Conservation (phyloP, 192 early-diverging fungal species). For the Lobosporangium transversale region DNA sequence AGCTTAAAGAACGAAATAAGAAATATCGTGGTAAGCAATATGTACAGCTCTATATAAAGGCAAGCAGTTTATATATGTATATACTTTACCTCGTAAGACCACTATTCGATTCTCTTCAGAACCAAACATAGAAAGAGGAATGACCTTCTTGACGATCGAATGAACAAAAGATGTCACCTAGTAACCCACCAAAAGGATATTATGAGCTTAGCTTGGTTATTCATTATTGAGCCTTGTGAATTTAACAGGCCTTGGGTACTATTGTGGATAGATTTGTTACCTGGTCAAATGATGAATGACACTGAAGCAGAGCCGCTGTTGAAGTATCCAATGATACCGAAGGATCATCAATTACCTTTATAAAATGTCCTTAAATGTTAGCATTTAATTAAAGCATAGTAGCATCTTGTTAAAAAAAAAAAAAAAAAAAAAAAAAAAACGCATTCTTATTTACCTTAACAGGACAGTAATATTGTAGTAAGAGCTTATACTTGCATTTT, state of each 20-base stretch:
- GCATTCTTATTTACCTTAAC: conserved; percentile 60
- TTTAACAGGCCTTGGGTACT: no score
- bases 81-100: conserved; percentile 57
- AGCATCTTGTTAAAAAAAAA: background rate
- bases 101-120: conserved; percentile 63
- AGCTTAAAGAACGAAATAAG: conserved; percentile 28
- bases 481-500: conserved; percentile 54
- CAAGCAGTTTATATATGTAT: no score
- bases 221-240: no score
- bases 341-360: conserved; percentile 19
- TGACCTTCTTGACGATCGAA: conserved; percentile 58
- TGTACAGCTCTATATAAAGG: no score
- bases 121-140: conserved; percentile 75
- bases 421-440: background rate
- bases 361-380: background rate
- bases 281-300: conserved; percentile 11
- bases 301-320: conserved; percentile 2
- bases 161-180: conserved; percentile 62
- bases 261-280: no score
- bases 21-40: no score
- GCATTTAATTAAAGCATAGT: background rate
- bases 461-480: conserved; percentile 58
- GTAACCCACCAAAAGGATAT: no score
- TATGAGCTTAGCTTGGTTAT: no score
- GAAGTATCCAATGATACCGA: conserved; percentile 1